A percentile compares a stretch with the other conserved stretches of the same genome.
Conservation (phyloP, 441 rosid species). For the Syzygium malaccense region DNA sequence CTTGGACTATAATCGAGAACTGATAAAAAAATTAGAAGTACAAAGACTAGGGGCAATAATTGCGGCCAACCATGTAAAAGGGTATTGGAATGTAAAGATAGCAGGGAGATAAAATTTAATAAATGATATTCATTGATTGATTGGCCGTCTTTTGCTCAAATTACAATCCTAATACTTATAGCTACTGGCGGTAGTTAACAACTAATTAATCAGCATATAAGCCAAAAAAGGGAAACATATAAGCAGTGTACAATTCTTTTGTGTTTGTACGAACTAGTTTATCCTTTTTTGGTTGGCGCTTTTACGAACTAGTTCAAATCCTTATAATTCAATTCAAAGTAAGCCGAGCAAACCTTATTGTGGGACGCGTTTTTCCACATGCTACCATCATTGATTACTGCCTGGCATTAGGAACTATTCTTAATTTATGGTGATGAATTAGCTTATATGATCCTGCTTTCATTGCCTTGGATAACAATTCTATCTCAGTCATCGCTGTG, state of each 20-base stretch:
- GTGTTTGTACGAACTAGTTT: background rate
- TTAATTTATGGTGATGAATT: background rate
- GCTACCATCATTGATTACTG: background rate
- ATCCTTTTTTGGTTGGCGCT: too few species aligned
- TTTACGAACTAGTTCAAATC: background rate
- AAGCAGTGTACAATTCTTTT: background rate
- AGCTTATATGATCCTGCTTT: background rate
- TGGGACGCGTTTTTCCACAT: background rate
- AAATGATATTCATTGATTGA: background rate
- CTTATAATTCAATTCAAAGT: background rate
- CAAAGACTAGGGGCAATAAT: too few species aligned
- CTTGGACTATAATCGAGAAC: too few species aligned
- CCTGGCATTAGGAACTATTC: background rate
- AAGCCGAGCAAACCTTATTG: background rate
- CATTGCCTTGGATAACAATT: background rate
- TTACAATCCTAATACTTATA: background rate
- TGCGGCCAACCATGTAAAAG: too few species aligned
- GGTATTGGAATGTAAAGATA: too few species aligned
- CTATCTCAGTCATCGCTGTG: fast-evolving
- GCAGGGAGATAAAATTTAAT: too few species aligned
- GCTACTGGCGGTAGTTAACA: background rate
- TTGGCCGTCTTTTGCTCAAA: background rate
- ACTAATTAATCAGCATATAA: background rate
- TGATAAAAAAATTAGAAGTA: too few species aligned
- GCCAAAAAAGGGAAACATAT: background rate